phyloP scores from a whole-genome alignment of 768 basidiomycete species.

The Tylopilus sp. region DNA sequence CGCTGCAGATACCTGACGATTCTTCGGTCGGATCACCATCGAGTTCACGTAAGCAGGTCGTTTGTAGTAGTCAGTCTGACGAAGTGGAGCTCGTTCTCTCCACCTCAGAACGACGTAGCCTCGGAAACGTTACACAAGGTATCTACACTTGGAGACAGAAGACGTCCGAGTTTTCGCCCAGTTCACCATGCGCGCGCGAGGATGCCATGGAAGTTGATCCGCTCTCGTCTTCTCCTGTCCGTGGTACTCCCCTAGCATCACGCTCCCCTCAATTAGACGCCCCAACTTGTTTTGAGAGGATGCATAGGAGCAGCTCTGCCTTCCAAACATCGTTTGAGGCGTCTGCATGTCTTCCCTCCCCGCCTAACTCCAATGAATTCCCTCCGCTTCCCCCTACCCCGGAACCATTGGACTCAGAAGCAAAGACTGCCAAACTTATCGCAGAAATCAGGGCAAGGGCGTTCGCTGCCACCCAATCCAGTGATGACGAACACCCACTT shows the following conservation, averaged over 20 bases:
- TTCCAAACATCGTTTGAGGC: conserved; percentile 12
- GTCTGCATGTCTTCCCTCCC: conserved; percentile 20
- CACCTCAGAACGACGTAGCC: conserved; percentile 22
- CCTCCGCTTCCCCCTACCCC: conserved; percentile 31
- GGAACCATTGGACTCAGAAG: conserved; percentile 27
- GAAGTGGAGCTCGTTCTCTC: conserved; percentile 52
- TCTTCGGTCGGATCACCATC: conserved; percentile 15
- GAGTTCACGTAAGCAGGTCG: conserved; percentile 31
- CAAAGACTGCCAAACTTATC: conserved; percentile 57
- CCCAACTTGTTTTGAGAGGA: conserved; percentile 1
- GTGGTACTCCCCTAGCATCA: conserved; percentile 5
- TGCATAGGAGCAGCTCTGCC: conserved; percentile 2
- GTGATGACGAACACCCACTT: conserved; percentile 39
- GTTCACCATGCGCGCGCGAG: background rate
- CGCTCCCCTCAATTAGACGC: conserved; percentile 5
- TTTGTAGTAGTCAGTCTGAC: conserved; percentile 67
- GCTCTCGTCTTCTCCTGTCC: conserved; percentile 11
- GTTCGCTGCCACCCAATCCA: conserved; percentile 43
- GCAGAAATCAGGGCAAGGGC: conserved; percentile 64
- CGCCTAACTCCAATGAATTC: conserved; percentile 19
- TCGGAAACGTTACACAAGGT: conserved; percentile 32
- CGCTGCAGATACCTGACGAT: background rate
- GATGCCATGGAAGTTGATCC: conserved; percentile 19
- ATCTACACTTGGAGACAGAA: conserved; percentile 44
- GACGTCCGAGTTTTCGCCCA: conserved; percentile 18